Percentiles rank a stretch among this genome's conserved stretches.
Evolutionary conservation across 331 rosid species (phyloP).

Genomic region (Rhamnella rubrinervis): DNA sequence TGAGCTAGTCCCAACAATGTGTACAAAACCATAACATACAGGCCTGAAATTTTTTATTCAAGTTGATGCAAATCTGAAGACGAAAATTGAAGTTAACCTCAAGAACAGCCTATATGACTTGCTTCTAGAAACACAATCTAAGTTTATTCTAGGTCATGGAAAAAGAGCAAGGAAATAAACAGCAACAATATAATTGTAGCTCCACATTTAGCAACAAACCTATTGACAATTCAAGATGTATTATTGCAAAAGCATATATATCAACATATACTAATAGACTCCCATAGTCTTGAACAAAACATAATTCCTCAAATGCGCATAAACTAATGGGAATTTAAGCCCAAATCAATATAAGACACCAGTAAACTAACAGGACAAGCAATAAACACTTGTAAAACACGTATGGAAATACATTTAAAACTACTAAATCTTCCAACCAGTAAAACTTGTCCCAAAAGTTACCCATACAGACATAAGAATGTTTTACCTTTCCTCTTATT

Average conservation of each 20-base stretch:
- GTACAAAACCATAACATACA: not conserved
- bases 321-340: not conserved
- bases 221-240: not conserved
- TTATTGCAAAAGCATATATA: too few species aligned
- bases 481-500: conserved; percentile 68
- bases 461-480: not conserved
- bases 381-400: not conserved
- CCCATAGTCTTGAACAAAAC: not conserved
- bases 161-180: not conserved
- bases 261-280: too few species aligned
- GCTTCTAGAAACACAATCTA: not conserved
- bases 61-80: not conserved
- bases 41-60: not conserved
- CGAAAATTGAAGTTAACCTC: not conserved
- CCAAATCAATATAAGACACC: not conserved
- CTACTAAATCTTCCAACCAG: not conserved
- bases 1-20: too few species aligned
- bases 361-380: not conserved
- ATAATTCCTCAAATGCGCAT: not conserved
- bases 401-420: not conserved
- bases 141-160: not conserved
- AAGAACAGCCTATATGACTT: not conserved
- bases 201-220: not conserved
- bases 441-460: not conserved
- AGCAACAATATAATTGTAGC: not conserved